These are phyloP conservation scores for Fusarium chaquense DNA, from an alignment of 2,329 filamentous ascomycete species.

Conservation along the genomic window DNA sequence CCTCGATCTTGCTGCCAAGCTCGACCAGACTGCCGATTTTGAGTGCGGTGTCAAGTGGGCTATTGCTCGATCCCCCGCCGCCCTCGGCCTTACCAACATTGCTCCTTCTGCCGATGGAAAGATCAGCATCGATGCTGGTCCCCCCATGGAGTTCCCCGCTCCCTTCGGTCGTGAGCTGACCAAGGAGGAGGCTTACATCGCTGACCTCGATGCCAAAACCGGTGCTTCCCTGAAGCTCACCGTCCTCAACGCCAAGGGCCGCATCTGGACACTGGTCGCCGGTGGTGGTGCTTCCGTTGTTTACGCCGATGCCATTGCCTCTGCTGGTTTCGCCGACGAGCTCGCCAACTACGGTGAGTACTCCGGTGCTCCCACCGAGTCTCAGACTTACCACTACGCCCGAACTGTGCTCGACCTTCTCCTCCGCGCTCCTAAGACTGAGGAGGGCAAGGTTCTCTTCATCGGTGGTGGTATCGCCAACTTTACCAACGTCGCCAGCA, in stretches of 20 bases:
- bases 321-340: slow-evolving; percentile 92
- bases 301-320: slow-evolving; percentile 98
- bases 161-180: slow-evolving; percentile 98
- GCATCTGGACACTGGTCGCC: slow-evolving; percentile 97
- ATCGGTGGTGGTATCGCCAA: slow-evolving; percentile 99
- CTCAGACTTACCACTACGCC: slow-evolving; percentile 99
- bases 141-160: slow-evolving; percentile 98
- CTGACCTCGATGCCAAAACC: slow-evolving; percentile 98
- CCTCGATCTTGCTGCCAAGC: slow-evolving; percentile 97
- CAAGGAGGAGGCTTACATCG: slow-evolving; percentile 99
- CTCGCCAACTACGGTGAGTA: slow-evolving; percentile 99
- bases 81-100: slow-evolving; percentile 82
- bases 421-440: slow-evolving; percentile 86
- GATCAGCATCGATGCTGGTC: slow-evolving; percentile 94
- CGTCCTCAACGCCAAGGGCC: slow-evolving; percentile 89
- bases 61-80: slow-evolving; percentile 88
- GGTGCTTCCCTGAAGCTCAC: slow-evolving; percentile 99
- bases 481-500: slow-evolving; percentile 99
- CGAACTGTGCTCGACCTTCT: slow-evolving; percentile 97
- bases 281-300: slow-evolving; percentile 99
- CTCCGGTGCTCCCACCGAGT: slow-evolving; percentile 98
- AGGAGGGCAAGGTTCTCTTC: slow-evolving; percentile 98
- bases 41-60: slow-evolving; percentile 99
- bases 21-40: slow-evolving; percentile 99
- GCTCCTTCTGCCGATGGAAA: slow-evolving; percentile 74